Evolutionary conservation across 768 basidiomycete genomes (phyloP).

Genomic region (Termitomyces bulborhizus): DNA sequence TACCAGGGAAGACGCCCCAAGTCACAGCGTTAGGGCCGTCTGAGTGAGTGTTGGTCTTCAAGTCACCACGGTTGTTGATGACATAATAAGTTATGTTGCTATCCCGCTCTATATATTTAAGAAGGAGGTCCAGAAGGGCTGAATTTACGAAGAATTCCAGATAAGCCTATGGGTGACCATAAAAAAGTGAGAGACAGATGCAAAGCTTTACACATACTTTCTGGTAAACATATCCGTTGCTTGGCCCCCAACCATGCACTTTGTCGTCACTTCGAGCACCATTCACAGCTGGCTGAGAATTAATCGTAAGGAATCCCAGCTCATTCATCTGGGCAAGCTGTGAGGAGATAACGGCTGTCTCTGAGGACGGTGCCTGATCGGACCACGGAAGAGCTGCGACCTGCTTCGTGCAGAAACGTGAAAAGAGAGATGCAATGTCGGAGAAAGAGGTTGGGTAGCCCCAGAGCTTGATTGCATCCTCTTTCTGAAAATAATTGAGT

Average conservation of each 20-base stretch:
- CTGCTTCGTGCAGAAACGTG: constrained; percentile 71
- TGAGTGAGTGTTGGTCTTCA: constrained; percentile 90
- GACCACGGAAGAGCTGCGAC: constrained; percentile 91
- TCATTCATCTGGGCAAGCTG: constrained; percentile 84
- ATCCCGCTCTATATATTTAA: constrained; percentile 81
- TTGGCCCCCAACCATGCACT: constrained; percentile 89
- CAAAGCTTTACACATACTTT: constrained; percentile 45
- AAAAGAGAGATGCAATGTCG: constrained; percentile 73
- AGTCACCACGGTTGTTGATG: constrained; percentile 92
- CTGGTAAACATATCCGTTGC: constrained; percentile 93
- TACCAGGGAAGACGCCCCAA: constrained; percentile 97
- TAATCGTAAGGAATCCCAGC: constrained; percentile 93
- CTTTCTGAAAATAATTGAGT: constrained; percentile 46
- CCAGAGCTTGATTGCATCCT: constrained; percentile 86
- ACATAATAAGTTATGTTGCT: constrained; percentile 93
- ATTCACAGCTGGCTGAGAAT: constrained; percentile 94
- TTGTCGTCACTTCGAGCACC: constrained; percentile 82
- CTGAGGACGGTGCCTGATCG: constrained; percentile 77
- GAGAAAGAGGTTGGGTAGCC: constrained; percentile 61
- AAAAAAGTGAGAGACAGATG: constrained; percentile 1
- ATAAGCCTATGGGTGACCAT: constrained; percentile 59
- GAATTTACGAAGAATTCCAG: constrained; percentile 92
- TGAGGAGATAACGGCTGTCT: constrained; percentile 75
- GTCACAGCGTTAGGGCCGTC: constrained; percentile 98
- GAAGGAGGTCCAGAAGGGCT: constrained; percentile 60